These are phyloP conservation scores for Alternaria dauci DNA, from an alignment of 2,329 filamentous ascomycete species.

Conservation along the genomic window DNA sequence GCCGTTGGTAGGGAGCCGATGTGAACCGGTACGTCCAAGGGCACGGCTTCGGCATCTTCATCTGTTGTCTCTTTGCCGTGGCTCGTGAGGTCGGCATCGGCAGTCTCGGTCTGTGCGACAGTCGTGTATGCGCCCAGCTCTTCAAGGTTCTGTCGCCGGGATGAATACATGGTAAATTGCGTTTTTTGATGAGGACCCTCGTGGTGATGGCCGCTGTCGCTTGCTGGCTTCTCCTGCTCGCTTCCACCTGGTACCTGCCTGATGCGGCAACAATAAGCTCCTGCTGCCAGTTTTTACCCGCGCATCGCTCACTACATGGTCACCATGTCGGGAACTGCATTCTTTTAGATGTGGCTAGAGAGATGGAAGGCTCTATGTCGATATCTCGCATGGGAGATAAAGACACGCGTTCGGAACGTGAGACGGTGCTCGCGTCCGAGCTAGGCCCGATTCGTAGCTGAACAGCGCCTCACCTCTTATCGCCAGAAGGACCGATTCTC, in stretches of 20 bases:
- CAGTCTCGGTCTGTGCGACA: conserved; percentile 43
- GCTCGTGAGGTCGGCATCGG: conserved; percentile 22
- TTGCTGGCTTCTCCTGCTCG: background rate
- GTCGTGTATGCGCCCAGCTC: conserved; percentile 42
- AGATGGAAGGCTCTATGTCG: background rate
- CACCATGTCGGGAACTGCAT: background rate
- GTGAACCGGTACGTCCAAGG: conserved; percentile 17
- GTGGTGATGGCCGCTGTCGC: background rate
- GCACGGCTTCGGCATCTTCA: conserved; percentile 4
- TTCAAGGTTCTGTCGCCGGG: conserved; percentile 28
- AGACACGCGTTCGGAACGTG: conserved; percentile 20
- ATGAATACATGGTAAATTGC: conserved; percentile 26
- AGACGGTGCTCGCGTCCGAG: conserved; percentile 10
- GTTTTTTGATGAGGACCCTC: background rate
- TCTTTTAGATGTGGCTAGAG: background rate
- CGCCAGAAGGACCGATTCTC: no score
- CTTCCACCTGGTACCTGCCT: background rate
- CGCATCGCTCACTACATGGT: background rate
- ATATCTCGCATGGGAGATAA: background rate
- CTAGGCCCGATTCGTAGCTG: conserved; percentile 18
- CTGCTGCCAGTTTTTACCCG: background rate
- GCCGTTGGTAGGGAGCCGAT: conserved; percentile 37
- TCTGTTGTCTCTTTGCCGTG: conserved; percentile 23
- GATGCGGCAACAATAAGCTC: background rate
- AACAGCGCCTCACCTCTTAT: conserved; percentile 10